phyloP scores from a whole-genome alignment of 352 stramenopile species.

The Pythium biforme region DNA sequence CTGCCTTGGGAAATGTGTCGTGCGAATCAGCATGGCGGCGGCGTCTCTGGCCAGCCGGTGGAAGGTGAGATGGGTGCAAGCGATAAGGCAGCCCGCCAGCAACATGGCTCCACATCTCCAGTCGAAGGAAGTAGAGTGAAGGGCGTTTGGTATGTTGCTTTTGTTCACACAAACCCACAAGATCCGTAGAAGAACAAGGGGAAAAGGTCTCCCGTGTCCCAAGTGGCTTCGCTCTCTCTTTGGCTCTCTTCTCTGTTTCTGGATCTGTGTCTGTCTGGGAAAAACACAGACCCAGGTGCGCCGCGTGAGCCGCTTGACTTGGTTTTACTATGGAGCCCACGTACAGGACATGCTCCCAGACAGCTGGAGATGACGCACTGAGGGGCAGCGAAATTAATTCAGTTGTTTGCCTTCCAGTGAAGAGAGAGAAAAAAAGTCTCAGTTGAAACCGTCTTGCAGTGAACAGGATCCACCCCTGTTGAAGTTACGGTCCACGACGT shows the following conservation, averaged over 20 bases:
- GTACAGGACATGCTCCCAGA: slow-evolving; percentile 2
- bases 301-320: background rate
- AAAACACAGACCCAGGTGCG: slow-evolving; percentile 10
- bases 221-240: slow-evolving; percentile 5
- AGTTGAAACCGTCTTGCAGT: background rate
- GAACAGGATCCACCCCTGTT: background rate
- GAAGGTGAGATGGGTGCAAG: background rate
- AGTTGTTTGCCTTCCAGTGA: background rate
- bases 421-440: background rate
- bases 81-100: background rate
- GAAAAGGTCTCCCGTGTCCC: background rate
- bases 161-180: background rate
- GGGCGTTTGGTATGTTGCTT: background rate
- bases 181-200: background rate
- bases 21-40: background rate
- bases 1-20: background rate
- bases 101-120: background rate
- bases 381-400: background rate
- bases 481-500: background rate
- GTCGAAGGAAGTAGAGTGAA: background rate
- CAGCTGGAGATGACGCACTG: background rate
- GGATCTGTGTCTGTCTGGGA: slow-evolving; percentile 4
- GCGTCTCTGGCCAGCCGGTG: background rate
- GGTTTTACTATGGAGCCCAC: no score
- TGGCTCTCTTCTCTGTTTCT: slow-evolving; percentile 2